phyloP scores from a whole-genome alignment of 2,329 filamentous ascomycete genomes.

The Aspergillus candidus region DNA sequence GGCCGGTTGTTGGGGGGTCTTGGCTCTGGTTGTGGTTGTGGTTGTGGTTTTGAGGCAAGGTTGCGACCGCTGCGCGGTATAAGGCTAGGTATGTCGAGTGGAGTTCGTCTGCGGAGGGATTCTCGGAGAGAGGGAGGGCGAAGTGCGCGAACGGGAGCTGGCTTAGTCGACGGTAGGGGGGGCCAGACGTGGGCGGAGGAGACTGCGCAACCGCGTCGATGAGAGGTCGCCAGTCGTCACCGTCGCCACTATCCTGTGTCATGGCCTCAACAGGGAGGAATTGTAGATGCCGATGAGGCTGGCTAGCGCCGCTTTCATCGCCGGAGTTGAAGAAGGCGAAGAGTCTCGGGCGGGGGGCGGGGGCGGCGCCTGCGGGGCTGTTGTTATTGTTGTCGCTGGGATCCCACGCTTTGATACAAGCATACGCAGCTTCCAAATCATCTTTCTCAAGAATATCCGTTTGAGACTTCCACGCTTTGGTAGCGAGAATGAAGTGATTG shows the following conservation, averaged over 20 bases:
- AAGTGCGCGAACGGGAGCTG: constrained; percentile 49
- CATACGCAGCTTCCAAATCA: constrained; percentile 38
- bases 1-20: constrained; percentile 23
- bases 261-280: constrained; percentile 45
- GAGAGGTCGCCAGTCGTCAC: constrained; percentile 43
- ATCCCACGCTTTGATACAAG: constrained; percentile 39
- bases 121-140: constrained; percentile 35
- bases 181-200: constrained; percentile 8
- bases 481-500: constrained; percentile 47
- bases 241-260: constrained; percentile 23
- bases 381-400: too few relatives aligned
- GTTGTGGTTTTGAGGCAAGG: constrained; percentile 16
- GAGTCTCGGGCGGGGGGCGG: constrained; percentile 20
- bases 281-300: constrained; percentile 44
- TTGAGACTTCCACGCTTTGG: constrained; percentile 38
- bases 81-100: constrained; percentile 36
- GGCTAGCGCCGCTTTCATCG: constrained; percentile 43
- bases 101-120: constrained; percentile 35
- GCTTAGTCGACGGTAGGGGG: constrained; percentile 21
- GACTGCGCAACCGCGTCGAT: constrained; percentile 33
- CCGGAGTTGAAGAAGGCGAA: constrained; percentile 49
- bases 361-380: constrained; percentile 1
- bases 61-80: constrained; percentile 37
- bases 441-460: constrained; percentile 39
- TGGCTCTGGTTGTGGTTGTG: constrained; percentile 13